phyloP scores from a whole-genome alignment of 768 basidiomycete genomes.

The Rhodotorula kratochvilovae region DNA sequence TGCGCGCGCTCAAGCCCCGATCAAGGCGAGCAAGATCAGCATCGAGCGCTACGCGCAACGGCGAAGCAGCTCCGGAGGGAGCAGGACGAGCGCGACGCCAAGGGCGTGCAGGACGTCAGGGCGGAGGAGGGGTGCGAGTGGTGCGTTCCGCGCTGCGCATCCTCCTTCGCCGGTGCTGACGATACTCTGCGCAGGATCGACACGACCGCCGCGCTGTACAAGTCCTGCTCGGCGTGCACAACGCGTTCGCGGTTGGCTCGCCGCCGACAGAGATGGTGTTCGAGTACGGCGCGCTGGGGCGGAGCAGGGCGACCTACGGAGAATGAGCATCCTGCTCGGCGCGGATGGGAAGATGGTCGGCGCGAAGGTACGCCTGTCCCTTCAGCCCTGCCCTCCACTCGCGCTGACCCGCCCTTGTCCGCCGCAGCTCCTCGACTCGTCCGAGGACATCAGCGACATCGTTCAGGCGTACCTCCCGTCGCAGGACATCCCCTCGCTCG shows the following conservation, averaged over 20 bases:
- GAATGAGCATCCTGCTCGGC: constrained; percentile 14
- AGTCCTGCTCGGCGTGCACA: constrained; percentile 27
- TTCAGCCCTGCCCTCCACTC: neutral
- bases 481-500: constrained; percentile 24
- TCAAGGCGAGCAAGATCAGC: constrained; percentile 26
- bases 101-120: constrained; percentile 31
- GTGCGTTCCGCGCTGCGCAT: constrained; percentile 2
- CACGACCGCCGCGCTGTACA: constrained; percentile 32
- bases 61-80: constrained; percentile 27
- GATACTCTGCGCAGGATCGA: constrained; percentile 10
- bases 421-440: constrained; percentile 32
- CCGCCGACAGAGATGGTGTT: constrained; percentile 18
- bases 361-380: constrained; percentile 7
- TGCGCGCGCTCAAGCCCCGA: constrained; percentile 22
- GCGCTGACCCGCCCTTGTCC: neutral
- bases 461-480: constrained; percentile 11
- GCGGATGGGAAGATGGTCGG: constrained; percentile 12
- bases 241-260: constrained; percentile 18
- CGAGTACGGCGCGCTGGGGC: constrained; percentile 10
- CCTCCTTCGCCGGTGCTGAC: too few species aligned
- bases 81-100: constrained; percentile 32
- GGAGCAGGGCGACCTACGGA: constrained; percentile 9
- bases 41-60: constrained; percentile 20
- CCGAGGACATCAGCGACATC: constrained; percentile 29
- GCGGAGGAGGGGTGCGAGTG: constrained; percentile 36